Base-by-base conservation (phyloP, 345 rosid genomes). In the Microthlaspi erraticum region DNA sequence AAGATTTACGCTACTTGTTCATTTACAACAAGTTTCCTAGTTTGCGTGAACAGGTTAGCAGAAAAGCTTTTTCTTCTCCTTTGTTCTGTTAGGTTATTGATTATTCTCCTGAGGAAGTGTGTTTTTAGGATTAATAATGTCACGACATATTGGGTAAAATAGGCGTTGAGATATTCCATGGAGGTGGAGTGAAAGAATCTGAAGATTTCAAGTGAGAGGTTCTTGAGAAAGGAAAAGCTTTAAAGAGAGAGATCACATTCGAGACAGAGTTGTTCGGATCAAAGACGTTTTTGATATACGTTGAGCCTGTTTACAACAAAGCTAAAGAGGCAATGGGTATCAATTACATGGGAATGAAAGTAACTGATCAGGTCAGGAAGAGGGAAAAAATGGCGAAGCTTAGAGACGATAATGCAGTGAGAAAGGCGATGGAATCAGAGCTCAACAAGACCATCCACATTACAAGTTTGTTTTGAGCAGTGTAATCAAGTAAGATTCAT, bases 291-390 rank as follows among this genome's bases (percentile, higher is more conserved):
- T 79, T 93, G 81, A 90, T 93, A 39, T 86, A 83, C 34, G 98
- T 93, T 17, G 93, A 88, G 61, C 98, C 98, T 38, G 98, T 93
- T 55, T 88, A 86, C 46, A 90, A 86, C 87, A 93, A 90, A 78
- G 75, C 91, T 58, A 80, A 84, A 13, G 97, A 90, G 69, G 88
- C 89, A 10, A 93, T 93, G 64, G 98, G 98, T 56, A 81, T 93
- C 48, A 93, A 93, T 59, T 93, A 90, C 43, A 89, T 93, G 93
- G 98, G 98, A 60, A 93, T 93, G 98, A 97, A 93, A 53, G 84
- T 91, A 36, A 87, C 97, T 48, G 98, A 93, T 74, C 98, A 93
- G 97, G 97, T 86, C 6, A 82, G 79, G 44, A 94, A 91, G 82
- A 82, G 99, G 60, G 96, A 94, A 60, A 91, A 81, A 74, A 88